Percentiles rank a stretch among this genome's conserved stretches.
Evolutionary conservation across 305 asterid species (phyloP).

Genomic region (Petunia hybrid): DNA sequence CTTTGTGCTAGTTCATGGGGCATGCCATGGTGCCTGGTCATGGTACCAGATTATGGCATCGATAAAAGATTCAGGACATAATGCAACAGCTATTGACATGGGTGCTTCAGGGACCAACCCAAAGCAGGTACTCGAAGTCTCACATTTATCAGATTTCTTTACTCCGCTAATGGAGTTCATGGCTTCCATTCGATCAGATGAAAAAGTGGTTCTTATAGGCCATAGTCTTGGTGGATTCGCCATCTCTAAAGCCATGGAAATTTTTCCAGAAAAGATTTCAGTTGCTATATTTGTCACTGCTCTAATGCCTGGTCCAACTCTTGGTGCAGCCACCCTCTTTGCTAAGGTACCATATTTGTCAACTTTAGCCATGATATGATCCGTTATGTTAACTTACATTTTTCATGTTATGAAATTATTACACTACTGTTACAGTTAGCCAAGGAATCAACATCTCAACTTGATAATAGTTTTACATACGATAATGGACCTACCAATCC

Average conservation of each 20-base stretch:
- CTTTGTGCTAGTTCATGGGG: constrained; percentile 36
- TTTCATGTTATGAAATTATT: background rate
- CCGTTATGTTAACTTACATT: background rate
- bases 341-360: background rate
- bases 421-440: background rate
- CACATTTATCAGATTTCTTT: background rate
- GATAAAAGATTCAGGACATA: constrained; percentile 23
- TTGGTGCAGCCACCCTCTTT: background rate
- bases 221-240: constrained; percentile 37
- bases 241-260: constrained; percentile 38
- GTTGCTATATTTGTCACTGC: constrained; percentile 38
- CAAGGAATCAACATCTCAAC: background rate
- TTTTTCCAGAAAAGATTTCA: constrained; percentile 34
- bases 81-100: constrained; percentile 28
- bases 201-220: constrained; percentile 28
- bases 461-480: constrained; percentile 1
- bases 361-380: background rate
- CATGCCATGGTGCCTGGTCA: constrained; percentile 33
- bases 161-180: constrained; percentile 37
- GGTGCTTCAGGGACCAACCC: constrained; percentile 29
- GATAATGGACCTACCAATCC: constrained; percentile 2
- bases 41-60: constrained; percentile 33
- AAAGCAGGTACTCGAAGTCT: constrained; percentile 8
- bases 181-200: constrained; percentile 27
- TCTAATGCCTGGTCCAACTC: constrained; percentile 35